Evolutionary conservation across 306 rosid species (phyloP), one percentile per base, ranked within the genome.

Genomic region (Carpinus viminea): DNA sequence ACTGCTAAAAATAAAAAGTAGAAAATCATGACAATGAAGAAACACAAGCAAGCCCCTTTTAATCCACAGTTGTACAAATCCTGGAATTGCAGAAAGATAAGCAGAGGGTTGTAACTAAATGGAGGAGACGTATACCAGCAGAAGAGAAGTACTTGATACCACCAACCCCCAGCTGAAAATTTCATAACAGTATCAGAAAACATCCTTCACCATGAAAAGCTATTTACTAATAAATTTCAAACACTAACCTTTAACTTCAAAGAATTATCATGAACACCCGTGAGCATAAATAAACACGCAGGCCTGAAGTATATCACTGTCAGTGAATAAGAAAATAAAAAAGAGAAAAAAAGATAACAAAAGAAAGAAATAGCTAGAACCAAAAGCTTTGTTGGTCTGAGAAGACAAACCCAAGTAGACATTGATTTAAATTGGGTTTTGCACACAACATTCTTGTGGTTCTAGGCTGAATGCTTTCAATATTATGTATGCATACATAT

Each of bases 71-170:
- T 61, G 36, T 21, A 72, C 78, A 74, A 82, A 61, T 54, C 61
- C 28, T 73, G 6, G 51, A 7, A 18, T 15, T 52, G 4, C 51
- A 50, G 20, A 3, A 59, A 20, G 28, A 60, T 13, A 38, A 66
- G 51, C 72, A 38, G 70, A 57, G 28, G 78, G 16, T 47, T 64
- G 65, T 76, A 70, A 64, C 57, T 31, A 54, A 73, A 72, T 65
- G 70, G 41, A 78, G 74, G 53, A 61, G 65, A 34, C 51, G 3
- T 73, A 75, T 87, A 92, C 98, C 98, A 87, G 92, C 69, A 74
- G 97, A 88, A 38, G 98, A 95, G 85, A 85, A 92, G 86, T 78
- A 81, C 78, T 86, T 91, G 88, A 86, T 84, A 76, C 85, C 87
- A 78, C 85, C 91, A 69, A 78, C 79, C 88, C 81, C 73, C 81